A percentile compares a stretch with the other conserved stretches of the same genome.
Evolutionary conservation across 331 rosid species (phyloP).

Genomic region (Ulmus americana): DNA sequence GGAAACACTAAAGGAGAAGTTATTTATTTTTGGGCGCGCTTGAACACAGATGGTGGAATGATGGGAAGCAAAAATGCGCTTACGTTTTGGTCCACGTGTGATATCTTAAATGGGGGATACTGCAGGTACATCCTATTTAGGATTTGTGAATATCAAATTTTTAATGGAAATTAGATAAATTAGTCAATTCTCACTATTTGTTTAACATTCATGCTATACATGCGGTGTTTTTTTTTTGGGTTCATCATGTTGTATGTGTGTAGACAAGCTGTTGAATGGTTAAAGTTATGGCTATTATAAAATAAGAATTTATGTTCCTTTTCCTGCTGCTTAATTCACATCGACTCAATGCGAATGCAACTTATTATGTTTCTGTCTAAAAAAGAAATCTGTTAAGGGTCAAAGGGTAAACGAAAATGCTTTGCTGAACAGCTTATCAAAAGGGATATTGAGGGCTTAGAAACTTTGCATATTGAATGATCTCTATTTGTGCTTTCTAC

Average conservation of each 20-base stretch:
- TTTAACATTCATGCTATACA: neutral
- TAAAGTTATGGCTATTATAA: neutral
- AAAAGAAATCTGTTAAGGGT: too few species aligned
- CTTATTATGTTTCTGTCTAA: too few species aligned
- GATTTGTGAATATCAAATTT: neutral
- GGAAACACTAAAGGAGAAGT: slow-evolving; percentile 57
- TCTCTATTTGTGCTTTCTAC: too few species aligned
- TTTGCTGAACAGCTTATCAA: too few species aligned
- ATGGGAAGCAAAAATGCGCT: slow-evolving; percentile 43
- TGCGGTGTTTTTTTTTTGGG: neutral
- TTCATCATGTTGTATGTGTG: neutral
- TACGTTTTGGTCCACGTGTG: slow-evolving; percentile 88
- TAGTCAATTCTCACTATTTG: neutral
- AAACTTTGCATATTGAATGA: too few species aligned
- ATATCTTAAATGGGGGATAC: slow-evolving; percentile 76
- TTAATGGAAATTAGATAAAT: neutral
- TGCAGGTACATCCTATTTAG: slow-evolving; percentile 54
- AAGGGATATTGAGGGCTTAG: too few species aligned
- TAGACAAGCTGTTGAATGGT: neutral
- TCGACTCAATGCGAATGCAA: too few species aligned
- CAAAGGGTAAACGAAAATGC: too few species aligned
- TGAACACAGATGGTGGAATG: slow-evolving; percentile 49
- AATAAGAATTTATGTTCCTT: too few species aligned
- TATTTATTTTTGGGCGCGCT: slow-evolving; percentile 73
- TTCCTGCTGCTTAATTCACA: too few species aligned